Conservation (phyloP, 2,329 filamentous ascomycete genomes). For the Tolypocladium paradoxum region DNA sequence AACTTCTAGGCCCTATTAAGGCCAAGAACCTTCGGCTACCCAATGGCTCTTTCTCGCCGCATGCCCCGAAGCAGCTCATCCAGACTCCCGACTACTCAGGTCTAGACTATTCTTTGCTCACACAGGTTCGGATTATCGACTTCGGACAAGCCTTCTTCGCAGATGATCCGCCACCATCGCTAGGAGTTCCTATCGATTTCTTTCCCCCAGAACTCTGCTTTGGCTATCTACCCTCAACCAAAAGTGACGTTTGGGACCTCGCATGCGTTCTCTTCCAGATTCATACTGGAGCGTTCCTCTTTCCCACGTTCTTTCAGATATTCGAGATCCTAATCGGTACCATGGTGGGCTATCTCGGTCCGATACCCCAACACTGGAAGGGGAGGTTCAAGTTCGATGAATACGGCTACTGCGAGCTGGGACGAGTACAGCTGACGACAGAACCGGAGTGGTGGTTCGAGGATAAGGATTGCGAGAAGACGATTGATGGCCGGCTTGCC, state of each 20-base stretch:
- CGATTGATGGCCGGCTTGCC: neutral
- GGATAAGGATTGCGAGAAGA: neutral
- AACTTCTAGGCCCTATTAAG: constrained; percentile 1
- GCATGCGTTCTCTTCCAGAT: constrained; percentile 3
- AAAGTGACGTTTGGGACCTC: constrained; percentile 5
- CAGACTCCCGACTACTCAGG: neutral
- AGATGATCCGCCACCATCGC: constrained; percentile 2
- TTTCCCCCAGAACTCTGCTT: constrained; percentile 5
- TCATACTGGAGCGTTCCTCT: neutral
- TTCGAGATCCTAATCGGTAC: constrained; percentile 4
- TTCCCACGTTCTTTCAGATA: constrained; percentile 1
- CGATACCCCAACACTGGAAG: constrained; percentile 3
- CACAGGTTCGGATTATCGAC: constrained; percentile 1
- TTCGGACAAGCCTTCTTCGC: constrained; percentile 4
- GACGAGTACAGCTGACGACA: neutral
- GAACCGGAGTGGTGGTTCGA: constrained; percentile 5
- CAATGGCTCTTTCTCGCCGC: neutral
- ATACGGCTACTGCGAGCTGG: constrained; percentile 2
- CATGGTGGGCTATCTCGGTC: neutral
- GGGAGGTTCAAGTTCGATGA: constrained; percentile 1
- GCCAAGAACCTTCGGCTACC: neutral
- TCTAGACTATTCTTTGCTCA: constrained; percentile 2
- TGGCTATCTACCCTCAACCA: constrained; percentile 2
- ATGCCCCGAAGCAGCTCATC: constrained; percentile 3
- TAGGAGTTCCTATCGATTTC: constrained; percentile 3